These are phyloP conservation scores for Plantago elongata DNA, from an alignment of 257 asterid genomes.

Conservation along the genomic window DNA sequence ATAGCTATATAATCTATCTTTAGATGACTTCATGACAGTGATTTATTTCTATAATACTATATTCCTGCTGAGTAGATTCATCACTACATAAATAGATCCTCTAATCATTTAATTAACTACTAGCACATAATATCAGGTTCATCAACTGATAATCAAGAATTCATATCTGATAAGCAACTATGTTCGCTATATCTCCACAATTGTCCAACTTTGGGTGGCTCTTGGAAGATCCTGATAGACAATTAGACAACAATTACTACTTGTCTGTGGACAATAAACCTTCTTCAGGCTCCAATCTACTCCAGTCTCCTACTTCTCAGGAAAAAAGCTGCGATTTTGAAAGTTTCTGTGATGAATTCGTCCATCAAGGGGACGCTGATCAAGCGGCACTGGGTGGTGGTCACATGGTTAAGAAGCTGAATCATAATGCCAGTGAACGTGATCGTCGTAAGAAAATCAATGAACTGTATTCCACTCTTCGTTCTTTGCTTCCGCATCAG, in stretches of 20 bases:
- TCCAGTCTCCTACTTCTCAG: conserved; percentile 26
- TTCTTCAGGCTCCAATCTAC: conserved; percentile 18
- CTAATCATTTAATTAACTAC: too few species aligned
- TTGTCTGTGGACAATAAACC: conserved; percentile 17
- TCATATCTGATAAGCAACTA: conserved; percentile 8
- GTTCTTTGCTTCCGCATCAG: conserved; percentile 60
- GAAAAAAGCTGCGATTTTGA: conserved; percentile 17
- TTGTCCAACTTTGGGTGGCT: conserved; percentile 30
- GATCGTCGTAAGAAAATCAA: conserved; percentile 72
- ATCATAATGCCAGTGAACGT: conserved; percentile 78
- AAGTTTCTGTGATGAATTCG: not conserved
- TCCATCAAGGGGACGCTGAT: conserved; percentile 1
- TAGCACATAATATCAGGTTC: too few species aligned
- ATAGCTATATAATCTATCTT: not conserved
- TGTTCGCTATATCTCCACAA: conserved; percentile 36
- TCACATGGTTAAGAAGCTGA: conserved; percentile 41
- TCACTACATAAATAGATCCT: too few species aligned
- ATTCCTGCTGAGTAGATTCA: not conserved
- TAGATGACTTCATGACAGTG: not conserved
- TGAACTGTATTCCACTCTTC: conserved; percentile 50
- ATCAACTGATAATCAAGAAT: too few species aligned
- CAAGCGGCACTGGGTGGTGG: not conserved
- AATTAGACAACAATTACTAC: conserved; percentile 20
- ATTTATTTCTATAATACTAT: not conserved
- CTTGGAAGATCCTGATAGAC: conserved; percentile 30